These are phyloP conservation scores for Calonectria pauciramosa DNA, from an alignment of 2,329 filamentous ascomycete species.

Conservation along the genomic window DNA sequence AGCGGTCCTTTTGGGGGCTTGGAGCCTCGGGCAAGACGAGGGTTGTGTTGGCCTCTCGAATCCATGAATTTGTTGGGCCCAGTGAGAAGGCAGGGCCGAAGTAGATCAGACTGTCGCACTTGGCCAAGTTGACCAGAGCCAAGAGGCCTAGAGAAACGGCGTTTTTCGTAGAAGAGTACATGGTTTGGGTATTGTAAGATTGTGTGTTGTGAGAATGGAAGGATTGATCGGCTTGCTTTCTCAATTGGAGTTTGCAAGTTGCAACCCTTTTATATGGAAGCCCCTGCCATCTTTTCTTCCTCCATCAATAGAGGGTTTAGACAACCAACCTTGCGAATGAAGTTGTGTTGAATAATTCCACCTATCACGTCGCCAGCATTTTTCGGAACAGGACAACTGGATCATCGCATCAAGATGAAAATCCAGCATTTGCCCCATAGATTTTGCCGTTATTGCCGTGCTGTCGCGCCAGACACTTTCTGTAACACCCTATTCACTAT, in stretches of 20 bases:
- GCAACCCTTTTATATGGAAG: background rate
- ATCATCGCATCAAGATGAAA: background rate
- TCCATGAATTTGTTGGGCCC: conserved; percentile 33
- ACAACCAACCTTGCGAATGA: background rate
- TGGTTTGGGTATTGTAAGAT: background rate
- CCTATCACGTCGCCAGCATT: background rate
- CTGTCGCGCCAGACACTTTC: background rate
- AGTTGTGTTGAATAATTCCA: background rate
- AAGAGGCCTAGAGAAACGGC: conserved; percentile 6
- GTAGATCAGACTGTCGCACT: background rate
- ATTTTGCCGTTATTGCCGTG: background rate
- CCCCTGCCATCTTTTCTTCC: too few relatives aligned
- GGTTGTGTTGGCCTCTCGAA: conserved; percentile 32
- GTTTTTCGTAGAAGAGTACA: background rate
- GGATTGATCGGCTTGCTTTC: background rate
- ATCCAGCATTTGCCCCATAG: background rate
- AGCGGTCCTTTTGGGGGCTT: conserved; percentile 24
- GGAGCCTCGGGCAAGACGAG: conserved; percentile 31
- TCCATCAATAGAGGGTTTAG: background rate
- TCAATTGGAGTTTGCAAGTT: background rate
- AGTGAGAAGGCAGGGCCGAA: conserved; percentile 35
- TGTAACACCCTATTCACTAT: background rate
- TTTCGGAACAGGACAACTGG: too few relatives aligned
- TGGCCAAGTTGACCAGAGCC: background rate
- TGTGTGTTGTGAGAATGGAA: background rate